These are phyloP conservation scores for Nissolia schottii DNA, from an alignment of 306 rosid species.

Conservation along the genomic window DNA sequence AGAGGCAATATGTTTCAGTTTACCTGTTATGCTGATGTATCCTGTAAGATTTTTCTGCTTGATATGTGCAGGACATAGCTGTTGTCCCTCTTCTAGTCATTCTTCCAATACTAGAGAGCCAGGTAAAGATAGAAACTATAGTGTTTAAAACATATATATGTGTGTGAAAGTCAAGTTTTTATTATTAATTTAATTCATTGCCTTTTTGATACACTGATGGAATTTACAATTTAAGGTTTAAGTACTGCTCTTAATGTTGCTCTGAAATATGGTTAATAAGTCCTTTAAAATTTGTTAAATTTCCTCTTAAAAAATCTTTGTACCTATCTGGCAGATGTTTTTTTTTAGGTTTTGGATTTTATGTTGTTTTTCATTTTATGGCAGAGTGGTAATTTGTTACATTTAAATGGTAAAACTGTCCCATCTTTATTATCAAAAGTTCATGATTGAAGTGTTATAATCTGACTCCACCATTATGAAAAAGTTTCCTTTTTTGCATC, in stretches of 20 bases:
- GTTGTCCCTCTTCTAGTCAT: slow-evolving; percentile 96
- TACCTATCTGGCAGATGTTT: background rate
- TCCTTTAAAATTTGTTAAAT: background rate
- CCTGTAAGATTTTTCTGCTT: slow-evolving; percentile 23
- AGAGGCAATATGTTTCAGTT: slow-evolving; percentile 18
- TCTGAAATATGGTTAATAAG: background rate
- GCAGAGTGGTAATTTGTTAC: background rate
- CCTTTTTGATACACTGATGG: background rate
- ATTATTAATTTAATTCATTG: background rate
- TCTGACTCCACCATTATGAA: background rate
- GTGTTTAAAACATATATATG: slow-evolving; percentile 1
- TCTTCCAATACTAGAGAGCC: slow-evolving; percentile 97
- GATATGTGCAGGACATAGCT: slow-evolving; percentile 87
- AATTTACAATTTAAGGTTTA: background rate
- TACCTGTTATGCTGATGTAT: slow-evolving; percentile 26
- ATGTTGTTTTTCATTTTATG: background rate
- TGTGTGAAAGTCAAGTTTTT: background rate
- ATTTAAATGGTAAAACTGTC: background rate
- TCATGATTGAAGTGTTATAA: background rate
- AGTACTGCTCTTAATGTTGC: background rate
- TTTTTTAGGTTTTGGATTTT: background rate
- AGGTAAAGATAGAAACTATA: slow-evolving; percentile 49
- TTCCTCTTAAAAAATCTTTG: no score
- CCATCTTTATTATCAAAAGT: background rate
- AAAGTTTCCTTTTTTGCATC: background rate